Evolutionary conservation across 2,329 filamentous ascomycete species (phyloP), one percentile per base, ranked within the genome.

Genomic region (Trichoderma gracile): DNA sequence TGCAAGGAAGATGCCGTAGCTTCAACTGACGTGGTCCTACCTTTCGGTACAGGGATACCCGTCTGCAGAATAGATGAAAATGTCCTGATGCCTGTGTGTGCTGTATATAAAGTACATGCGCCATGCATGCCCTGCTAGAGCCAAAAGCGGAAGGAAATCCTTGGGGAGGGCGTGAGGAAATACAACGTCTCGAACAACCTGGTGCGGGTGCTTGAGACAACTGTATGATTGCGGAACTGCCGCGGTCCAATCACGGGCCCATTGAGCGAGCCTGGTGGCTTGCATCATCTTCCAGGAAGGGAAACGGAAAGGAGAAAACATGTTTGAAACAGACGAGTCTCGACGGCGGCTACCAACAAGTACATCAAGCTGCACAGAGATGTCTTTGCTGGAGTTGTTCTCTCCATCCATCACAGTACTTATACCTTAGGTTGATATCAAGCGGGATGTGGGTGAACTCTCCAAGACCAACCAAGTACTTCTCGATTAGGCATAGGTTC

Each of bases 401-500:
- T 60, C 57, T 47, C 46, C 5, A 14, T n/a, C 49, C 10, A 33
- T 33, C 15, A 43, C 40, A 17, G 30, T 30, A 30, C 27, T 40
- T 9, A 7, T 40, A 40, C n/a, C n/a, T n/a, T n/a, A n/a, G n/a
- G n/a, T n/a, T 3, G 12, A 43, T 52, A 33, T 33, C 27, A 17
- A 25, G 47, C 23, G 23, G 47, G 30, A 15, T 23, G 45, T 38
- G 45, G 56, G 43, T 6, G 10, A 38, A 38, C 17, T 55, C 21
- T 14, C 7, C 4, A 25, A 40, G 12, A n/a, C 15, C 3, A 7
- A 4, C n/a, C 53, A 45, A 47, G 27, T 27, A 60, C 10, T 60
- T 60, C 57, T 40, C 23, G 19, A 50, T 40, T 60, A 50, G 57
- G 57, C 46, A 50, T 60, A 60, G 57, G 42, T 8, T n/a, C 57